These are phyloP conservation scores for Ceratobasidium sp. DNA, from an alignment of 1,284 basidiomycete species.

Conservation along the genomic window DNA sequence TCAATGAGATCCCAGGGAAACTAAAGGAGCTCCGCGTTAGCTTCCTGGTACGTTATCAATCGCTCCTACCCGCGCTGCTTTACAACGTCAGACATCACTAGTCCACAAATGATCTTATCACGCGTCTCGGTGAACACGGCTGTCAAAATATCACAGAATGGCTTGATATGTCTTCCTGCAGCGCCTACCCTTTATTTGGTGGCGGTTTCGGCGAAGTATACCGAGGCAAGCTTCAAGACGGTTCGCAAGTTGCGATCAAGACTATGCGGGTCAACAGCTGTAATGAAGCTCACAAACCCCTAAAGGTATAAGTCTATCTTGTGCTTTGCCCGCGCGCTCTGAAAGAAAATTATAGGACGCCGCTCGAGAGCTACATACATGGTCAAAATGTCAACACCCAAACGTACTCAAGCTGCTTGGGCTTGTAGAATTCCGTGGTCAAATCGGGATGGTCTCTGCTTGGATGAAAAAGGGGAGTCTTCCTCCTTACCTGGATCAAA, in stretches of 20 bases:
- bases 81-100: background rate
- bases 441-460: background rate
- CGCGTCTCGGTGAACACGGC: background rate
- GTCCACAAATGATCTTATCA: background rate
- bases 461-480: slow-evolving; percentile 14
- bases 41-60: too few relatives aligned
- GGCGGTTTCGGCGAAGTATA: slow-evolving; percentile 16
- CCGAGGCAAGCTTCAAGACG: background rate
- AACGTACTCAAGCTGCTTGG: background rate
- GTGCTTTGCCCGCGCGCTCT: background rate
- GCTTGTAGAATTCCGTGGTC: background rate
- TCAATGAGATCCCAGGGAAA: too few relatives aligned
- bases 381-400: slow-evolving; percentile 14
- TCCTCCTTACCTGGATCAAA: background rate
- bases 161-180: background rate
- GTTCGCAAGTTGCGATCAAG: background rate
- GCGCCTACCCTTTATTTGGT: background rate
- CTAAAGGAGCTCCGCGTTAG: too few relatives aligned
- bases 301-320: background rate
- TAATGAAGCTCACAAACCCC: background rate
- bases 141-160: background rate
- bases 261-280: background rate
- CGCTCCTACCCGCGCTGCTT: too few relatives aligned
- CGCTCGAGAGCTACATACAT: slow-evolving; percentile 1
- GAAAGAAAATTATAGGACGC: background rate